Base-by-base conservation (phyloP, 345 rosid species). In the Euphorbia peplus region DNA sequence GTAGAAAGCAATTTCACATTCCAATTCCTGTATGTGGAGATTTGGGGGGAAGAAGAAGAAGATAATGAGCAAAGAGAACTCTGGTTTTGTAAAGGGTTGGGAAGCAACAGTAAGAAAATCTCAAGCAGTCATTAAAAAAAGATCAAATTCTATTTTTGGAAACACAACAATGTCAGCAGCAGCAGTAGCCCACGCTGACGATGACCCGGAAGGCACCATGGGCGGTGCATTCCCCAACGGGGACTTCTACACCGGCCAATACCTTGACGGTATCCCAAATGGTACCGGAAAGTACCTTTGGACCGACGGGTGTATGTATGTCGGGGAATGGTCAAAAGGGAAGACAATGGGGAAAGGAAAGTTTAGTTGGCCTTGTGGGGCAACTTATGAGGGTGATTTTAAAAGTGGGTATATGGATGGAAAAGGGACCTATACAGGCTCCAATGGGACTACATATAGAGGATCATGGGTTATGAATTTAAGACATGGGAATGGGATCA, bases 331-430 rank as follows among this genome's bases (percentile, higher is more conserved):
- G 99, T 65, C 42, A 50, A 54, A 75, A 51, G 98, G 99, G 4
- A 88, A 85, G 64, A 84, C 81, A 19, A 84, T 73, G 82, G 98
- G 99, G 12, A 87, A 82, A 32, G 99, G 99, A 15, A 88, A 82
- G 70, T 95, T 93, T 55, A 81, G 91, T 32, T 91, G 98, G 98
- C 97, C 97, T 0, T 86, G 86, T 28, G 98, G 97, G 19, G 96
- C 98, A 29, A 90, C 93, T 10, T 95, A 95, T 64, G 97, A 95
- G 78, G 99, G 99, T 9, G 98, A 95, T 29, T 95, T 95, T 87
- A 91, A 87, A 71, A 79, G 73, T 66, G 96, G 92, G 2, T 91
- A 76, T 63, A 88, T 95, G 95, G 96, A 95, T 75, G 99, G 99
- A 4, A 85, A 84, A 42, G 99, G 98, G 64, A 90, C 98, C 37